Percentiles rank a stretch among this genome's conserved stretches.
Conservation (phyloP, 2,329 filamentous ascomycete species). For the Aquanectria penicillioides region DNA sequence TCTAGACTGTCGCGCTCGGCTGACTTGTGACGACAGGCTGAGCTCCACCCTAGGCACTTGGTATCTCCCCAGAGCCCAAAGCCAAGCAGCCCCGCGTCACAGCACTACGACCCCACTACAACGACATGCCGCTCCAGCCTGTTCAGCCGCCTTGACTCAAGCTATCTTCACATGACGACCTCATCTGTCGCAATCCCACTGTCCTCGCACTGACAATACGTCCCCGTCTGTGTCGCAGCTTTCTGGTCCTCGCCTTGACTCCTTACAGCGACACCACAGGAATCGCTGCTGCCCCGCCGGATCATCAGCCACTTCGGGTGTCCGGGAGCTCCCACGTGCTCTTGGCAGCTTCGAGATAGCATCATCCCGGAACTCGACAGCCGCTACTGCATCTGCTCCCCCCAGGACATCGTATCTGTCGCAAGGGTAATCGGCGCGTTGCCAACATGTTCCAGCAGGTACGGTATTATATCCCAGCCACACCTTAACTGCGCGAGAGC, state of each 20-base stretch:
- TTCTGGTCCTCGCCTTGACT: background rate
- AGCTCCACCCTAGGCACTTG: conserved; percentile 8
- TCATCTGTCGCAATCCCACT: background rate
- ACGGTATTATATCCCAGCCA: conserved; percentile 5
- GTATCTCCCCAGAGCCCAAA: background rate
- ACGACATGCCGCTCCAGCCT: conserved; percentile 3
- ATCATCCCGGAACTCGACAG: conserved; percentile 18
- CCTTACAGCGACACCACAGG: background rate
- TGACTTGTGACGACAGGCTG: conserved; percentile 14
- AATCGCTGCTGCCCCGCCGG: background rate
- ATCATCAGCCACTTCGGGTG: conserved; percentile 16
- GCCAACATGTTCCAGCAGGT: conserved; percentile 46
- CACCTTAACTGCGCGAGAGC: background rate
- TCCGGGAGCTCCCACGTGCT: conserved; percentile 18
- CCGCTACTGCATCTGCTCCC: conserved; percentile 1
- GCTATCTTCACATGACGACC: conserved; percentile 1
- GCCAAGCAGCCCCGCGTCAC: conserved; percentile 20
- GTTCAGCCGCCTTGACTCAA: conserved; percentile 3
- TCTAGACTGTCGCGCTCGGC: conserved; percentile 7
- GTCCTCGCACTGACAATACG: background rate
- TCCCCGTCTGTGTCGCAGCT: background rate
- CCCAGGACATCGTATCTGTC: background rate
- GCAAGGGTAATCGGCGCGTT: background rate
- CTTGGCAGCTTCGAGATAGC: conserved; percentile 30
- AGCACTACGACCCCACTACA: conserved; percentile 17